These are phyloP conservation scores for Aspergillus sp. DNA, from an alignment of 2,329 filamentous ascomycete genomes.

Conservation along the genomic window DNA sequence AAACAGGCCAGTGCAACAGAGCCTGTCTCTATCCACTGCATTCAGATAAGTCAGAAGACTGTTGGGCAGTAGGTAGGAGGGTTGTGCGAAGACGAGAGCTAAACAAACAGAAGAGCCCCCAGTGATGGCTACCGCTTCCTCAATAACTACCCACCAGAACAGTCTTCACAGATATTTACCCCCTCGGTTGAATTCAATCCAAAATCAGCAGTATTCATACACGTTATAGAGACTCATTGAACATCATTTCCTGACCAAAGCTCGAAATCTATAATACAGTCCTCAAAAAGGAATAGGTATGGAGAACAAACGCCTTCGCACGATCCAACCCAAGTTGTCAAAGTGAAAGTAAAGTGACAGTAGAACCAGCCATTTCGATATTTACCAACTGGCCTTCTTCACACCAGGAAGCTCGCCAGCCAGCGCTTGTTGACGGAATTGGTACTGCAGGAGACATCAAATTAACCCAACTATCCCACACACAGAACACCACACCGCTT, in stretches of 20 bases:
- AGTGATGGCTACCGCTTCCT: too few species aligned
- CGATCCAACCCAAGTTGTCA: conserved; percentile 20
- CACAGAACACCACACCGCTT: not conserved
- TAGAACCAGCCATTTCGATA: conserved; percentile 9
- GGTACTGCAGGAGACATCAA: conserved; percentile 60
- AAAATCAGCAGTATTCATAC: not conserved
- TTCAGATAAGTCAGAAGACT: not conserved
- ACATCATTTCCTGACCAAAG: not conserved
- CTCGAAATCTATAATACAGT: conserved; percentile 14
- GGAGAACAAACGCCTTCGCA: conserved; percentile 27
- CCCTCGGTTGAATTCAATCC: too few species aligned
- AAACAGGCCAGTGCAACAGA: too few species aligned
- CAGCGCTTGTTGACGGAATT: conserved; percentile 88
- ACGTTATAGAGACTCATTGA: not conserved
- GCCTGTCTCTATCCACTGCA: too few species aligned
- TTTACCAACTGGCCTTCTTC: conserved; percentile 92
- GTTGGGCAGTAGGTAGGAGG: not conserved
- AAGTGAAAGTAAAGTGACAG: conserved; percentile 1
- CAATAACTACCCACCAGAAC: too few species aligned
- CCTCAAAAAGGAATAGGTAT: conserved; percentile 5
- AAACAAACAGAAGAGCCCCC: not conserved
- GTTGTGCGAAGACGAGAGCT: not conserved
- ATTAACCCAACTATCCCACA: conserved; percentile 15
- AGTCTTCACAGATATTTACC: too few species aligned
- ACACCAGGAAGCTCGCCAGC: conserved; percentile 86